Evolutionary conservation across 192 early-diverging fungal genomes (phyloP).

Genomic region (Gigaspora rosea): DNA sequence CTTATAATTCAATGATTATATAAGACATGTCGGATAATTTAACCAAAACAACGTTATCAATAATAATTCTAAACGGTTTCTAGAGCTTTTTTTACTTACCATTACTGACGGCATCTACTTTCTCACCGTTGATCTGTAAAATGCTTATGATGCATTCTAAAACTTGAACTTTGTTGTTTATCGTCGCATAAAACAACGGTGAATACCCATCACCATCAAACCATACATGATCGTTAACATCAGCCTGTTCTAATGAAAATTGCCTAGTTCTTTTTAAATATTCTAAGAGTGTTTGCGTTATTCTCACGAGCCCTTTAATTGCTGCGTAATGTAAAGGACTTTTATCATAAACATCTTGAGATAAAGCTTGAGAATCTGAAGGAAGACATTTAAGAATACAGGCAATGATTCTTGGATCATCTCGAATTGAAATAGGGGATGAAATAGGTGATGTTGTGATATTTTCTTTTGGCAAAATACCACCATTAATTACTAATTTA

Average conservation of each 20-base stretch:
- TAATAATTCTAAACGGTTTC: background rate
- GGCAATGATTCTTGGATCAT: slow-evolving; percentile 42
- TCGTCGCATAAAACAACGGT: slow-evolving; percentile 64
- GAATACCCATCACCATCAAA: slow-evolving; percentile 68
- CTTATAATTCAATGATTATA: too few species aligned
- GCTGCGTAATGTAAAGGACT: slow-evolving; percentile 66
- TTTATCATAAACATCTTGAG: slow-evolving; percentile 58
- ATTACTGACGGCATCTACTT: slow-evolving; percentile 48
- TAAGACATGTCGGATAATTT: too few species aligned
- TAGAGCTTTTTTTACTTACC: background rate
- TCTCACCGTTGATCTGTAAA: slow-evolving; percentile 42
- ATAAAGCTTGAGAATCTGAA: slow-evolving; percentile 38
- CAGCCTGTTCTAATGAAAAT: slow-evolving; percentile 30
- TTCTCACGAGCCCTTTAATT: slow-evolving; percentile 49
- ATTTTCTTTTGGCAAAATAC: slow-evolving; percentile 34
- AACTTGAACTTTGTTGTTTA: slow-evolving; percentile 51
- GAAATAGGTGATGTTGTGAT: background rate
- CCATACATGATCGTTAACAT: slow-evolving; percentile 53
- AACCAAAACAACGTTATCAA: too few species aligned
- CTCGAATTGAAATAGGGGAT: slow-evolving; percentile 16
- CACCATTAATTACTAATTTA: slow-evolving; percentile 52
- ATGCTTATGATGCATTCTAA: slow-evolving; percentile 54
- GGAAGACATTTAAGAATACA: slow-evolving; percentile 42
- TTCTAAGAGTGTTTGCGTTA: slow-evolving; percentile 47
- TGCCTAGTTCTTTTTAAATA: slow-evolving; percentile 46